A percentile compares a stretch with the other conserved stretches of the same genome.
These are phyloP conservation scores for Salix arbutifolia DNA, from an alignment of 345 rosid genomes.

Conservation along the genomic window DNA sequence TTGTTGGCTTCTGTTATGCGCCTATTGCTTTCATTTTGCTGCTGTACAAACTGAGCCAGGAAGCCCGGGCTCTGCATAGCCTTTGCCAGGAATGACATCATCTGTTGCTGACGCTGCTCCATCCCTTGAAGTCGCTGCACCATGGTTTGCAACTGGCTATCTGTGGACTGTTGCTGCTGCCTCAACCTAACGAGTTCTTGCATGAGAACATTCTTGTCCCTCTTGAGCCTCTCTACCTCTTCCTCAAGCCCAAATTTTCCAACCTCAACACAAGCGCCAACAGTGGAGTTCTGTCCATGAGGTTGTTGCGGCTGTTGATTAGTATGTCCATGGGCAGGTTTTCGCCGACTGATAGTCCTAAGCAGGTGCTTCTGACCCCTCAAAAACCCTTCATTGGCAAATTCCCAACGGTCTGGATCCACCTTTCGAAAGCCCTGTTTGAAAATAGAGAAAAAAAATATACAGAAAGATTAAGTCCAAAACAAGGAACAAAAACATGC, in stretches of 20 bases:
- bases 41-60: conserved; percentile 92
- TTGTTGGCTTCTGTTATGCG: conserved; percentile 74
- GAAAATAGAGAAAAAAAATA: not conserved
- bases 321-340: conserved; percentile 70
- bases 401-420: conserved; percentile 98
- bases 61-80: conserved; percentile 94
- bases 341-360: conserved; percentile 69
- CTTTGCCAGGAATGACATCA: conserved; percentile 96
- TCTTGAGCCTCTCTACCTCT: conserved; percentile 94
- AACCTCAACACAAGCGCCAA: conserved; percentile 93
- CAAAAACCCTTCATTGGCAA: conserved; percentile 89
- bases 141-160: conserved; percentile 78
- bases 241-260: conserved; percentile 97
- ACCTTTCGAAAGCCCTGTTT: conserved; percentile 94
- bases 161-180: conserved; percentile 94
- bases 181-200: conserved; percentile 92
- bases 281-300: conserved; percentile 64
- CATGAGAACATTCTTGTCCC: conserved; percentile 98
- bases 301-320: conserved; percentile 62
- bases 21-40: conserved; percentile 77
- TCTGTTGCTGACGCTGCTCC: conserved; percentile 97
- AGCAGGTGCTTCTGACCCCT: conserved; percentile 91
- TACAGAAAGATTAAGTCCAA: not conserved
- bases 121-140: conserved; percentile 91
- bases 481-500: not conserved